A percentile compares a stretch with the other conserved stretches of the same genome.
phyloP scores from a whole-genome alignment of 2,329 filamentous ascomycete genomes.

The Venturia carpophila region DNA sequence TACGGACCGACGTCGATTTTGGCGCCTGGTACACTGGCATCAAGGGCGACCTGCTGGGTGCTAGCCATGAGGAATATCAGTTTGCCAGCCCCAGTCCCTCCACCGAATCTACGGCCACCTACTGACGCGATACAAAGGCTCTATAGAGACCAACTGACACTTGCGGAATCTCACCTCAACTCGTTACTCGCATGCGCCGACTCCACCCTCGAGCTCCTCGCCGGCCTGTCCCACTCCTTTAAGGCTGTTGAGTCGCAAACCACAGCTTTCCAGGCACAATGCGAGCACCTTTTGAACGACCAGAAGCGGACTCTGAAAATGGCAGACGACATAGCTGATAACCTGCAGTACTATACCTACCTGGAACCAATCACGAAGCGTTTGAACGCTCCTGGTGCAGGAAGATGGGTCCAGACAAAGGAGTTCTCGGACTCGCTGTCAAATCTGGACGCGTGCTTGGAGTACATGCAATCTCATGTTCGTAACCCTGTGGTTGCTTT shows the following conservation, averaged over 20 bases:
- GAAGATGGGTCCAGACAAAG: constrained; percentile 72
- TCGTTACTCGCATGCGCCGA: constrained; percentile 70
- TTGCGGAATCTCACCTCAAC: constrained; percentile 76
- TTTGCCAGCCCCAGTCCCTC: constrained; percentile 36
- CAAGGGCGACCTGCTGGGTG: constrained; percentile 63
- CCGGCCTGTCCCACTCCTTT: constrained; percentile 77
- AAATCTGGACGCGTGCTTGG: constrained; percentile 82
- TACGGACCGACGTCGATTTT: constrained; percentile 54
- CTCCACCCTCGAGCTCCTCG: constrained; percentile 65
- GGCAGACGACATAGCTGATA: constrained; percentile 76
- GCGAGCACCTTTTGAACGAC: constrained; percentile 76
- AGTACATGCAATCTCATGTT: constrained; percentile 84
- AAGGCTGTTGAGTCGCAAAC: constrained; percentile 82
- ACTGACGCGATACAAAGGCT: constrained; percentile 41
- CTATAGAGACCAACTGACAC: constrained; percentile 71
- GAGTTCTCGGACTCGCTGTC: constrained; percentile 83
- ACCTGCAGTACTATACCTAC: constrained; percentile 91
- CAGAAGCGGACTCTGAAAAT: constrained; percentile 71
- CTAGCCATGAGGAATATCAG: constrained; percentile 80
- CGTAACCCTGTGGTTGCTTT: constrained; percentile 27
- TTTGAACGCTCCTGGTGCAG: constrained; percentile 84
- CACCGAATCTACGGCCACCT: constrained; percentile 9
- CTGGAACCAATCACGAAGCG: constrained; percentile 83
- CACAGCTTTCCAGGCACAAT: constrained; percentile 85
- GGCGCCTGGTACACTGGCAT: constrained; percentile 51